These are phyloP conservation scores for Aspergillus neoniger DNA, from an alignment of 2,329 filamentous ascomycete genomes.

Conservation along the genomic window DNA sequence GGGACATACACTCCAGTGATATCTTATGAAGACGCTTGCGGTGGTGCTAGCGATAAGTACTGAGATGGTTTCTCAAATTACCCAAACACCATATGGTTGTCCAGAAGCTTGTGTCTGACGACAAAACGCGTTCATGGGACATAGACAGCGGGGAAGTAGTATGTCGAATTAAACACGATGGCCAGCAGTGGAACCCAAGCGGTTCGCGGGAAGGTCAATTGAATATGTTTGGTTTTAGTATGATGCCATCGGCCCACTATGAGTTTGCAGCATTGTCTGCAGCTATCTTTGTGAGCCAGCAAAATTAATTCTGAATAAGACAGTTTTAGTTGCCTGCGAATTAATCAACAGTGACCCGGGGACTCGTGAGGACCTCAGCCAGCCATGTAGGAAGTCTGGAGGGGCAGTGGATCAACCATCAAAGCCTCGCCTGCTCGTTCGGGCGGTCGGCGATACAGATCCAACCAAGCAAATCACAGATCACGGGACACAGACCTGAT, in stretches of 20 bases:
- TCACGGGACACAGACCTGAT: not conserved
- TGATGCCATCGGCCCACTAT: conserved; percentile 9
- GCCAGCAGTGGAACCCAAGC: conserved; percentile 4
- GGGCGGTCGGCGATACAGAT: conserved; percentile 15
- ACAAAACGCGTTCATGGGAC: not conserved
- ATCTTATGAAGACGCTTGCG: not conserved
- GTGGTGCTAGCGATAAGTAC: not conserved
- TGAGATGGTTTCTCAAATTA: not conserved
- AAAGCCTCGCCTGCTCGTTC: conserved; percentile 6
- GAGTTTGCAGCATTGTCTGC: not conserved
- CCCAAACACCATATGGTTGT: not conserved
- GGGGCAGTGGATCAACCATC: conserved; percentile 8
- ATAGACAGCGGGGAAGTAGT: not conserved
- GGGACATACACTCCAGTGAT: not conserved
- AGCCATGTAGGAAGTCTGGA: not conserved
- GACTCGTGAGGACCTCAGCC: not conserved
- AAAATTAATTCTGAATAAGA: no score
- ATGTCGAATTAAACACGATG: not conserved
- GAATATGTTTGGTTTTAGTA: conserved; percentile 8
- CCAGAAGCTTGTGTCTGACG: not conserved
- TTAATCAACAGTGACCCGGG: not conserved
- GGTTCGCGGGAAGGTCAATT: not conserved
- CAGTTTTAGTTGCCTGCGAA: not conserved
- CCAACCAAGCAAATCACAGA: conserved; percentile 18
- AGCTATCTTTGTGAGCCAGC: not conserved